phyloP scores from a whole-genome alignment of 371 early-diverging fungal genomes.

The Mortierella sp. region DNA sequence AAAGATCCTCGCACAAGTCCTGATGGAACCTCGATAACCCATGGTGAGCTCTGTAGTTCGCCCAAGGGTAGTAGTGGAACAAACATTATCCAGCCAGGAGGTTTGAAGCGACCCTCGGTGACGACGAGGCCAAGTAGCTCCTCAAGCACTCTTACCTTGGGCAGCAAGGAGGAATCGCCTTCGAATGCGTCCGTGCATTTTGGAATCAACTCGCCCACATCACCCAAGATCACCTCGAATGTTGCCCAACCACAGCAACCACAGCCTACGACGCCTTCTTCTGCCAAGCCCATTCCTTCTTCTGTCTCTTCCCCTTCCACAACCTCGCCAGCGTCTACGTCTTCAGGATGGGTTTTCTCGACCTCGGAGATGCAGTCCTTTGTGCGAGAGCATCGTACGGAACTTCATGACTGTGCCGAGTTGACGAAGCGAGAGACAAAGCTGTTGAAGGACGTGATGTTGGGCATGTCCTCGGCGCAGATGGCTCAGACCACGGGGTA shows the following conservation, averaged over 20 bases:
- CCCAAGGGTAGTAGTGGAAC: not conserved
- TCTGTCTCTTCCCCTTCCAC: not conserved
- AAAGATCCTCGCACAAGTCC: constrained; percentile 24
- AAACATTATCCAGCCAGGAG: not conserved
- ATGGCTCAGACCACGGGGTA: constrained; percentile 40
- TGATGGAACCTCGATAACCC: constrained; percentile 9
- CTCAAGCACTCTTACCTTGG: constrained; percentile 5
- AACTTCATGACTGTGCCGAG: constrained; percentile 82
- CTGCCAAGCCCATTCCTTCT: constrained; percentile 5
- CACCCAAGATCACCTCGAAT: constrained; percentile 19
- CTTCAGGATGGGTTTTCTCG: not conserved
- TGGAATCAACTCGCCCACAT: constrained; percentile 30
- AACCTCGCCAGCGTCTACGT: not conserved
- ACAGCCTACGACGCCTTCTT: constrained; percentile 2
- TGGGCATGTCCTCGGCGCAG: constrained; percentile 53
- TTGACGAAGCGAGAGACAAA: constrained; percentile 80
- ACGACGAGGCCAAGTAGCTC: constrained; percentile 17
- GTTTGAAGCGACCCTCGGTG: constrained; percentile 35
- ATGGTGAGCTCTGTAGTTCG: not conserved
- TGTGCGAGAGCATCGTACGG: constrained; percentile 78
- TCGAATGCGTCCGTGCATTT: constrained; percentile 1
- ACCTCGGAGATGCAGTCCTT: constrained; percentile 73
- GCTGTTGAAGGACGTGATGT: constrained; percentile 76
- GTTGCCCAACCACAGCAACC: constrained; percentile 1
- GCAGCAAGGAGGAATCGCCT: constrained; percentile 10